Base-by-base conservation (phyloP, 2,329 filamentous ascomycete genomes). In the Botrytis medusae region DNA sequence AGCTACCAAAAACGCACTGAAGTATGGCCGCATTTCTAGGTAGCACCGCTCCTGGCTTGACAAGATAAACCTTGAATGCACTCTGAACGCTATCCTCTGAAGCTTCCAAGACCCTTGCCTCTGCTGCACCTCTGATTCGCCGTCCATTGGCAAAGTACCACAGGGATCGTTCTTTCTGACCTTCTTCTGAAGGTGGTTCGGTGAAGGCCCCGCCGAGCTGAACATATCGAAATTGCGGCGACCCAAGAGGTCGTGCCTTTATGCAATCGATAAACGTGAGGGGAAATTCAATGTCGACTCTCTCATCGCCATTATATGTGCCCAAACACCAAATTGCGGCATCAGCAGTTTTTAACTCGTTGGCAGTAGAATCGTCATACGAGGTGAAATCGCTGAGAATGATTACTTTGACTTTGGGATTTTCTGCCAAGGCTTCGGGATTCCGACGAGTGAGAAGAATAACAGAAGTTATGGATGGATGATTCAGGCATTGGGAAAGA, bases 301-400 rank as follows among this genome's bases (percentile, higher is more conserved):
- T 68, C 32, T 51, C 34, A 10, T 54, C 46, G 6, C 46, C 64
- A 40, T 68, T 54, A 40, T 54, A 68, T 18, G 64, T 54, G 16
- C 64, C 64, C 46, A 68, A 22, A 54, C 46, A 68, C 64, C 46
- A 68, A 12, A 68, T 68, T 9, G 64, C 64, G 7, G 64, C 64
- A 40, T 68, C 46, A 16, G 64, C 46, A 18, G 44, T 54, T 40
- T 22, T 34, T 2, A 68, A 51, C 22, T 60, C 51, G 2, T 60
- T 44, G 68, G 34, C 22, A 10, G 51, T 57, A 22, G 25, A 29
- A 9, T 70, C 68, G 2, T 51, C 32, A 46, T 60, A 70, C 29
- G 68, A 70, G 6, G 34, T 61, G 68, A 70, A 70, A 29, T 57
- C 46, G 8, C 34, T 16, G 12, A 61, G 25, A 32, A 70, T 16